Conservation (phyloP, 2,329 filamentous ascomycete genomes). For the Pestalotiopsis sp. region DNA sequence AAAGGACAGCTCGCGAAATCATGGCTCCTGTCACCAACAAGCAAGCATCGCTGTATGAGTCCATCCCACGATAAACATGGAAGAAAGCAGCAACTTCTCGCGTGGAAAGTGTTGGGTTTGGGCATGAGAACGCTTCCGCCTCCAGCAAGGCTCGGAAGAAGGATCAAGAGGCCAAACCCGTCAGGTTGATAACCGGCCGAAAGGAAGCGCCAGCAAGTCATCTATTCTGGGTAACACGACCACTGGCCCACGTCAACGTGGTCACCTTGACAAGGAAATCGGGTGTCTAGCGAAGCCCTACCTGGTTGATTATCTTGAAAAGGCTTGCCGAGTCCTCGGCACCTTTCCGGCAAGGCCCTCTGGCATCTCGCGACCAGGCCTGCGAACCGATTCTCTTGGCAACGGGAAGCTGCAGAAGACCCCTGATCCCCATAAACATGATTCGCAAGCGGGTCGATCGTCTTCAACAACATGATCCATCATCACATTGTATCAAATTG, state of each 20-base stretch:
- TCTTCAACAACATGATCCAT: background rate
- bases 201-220: background rate
- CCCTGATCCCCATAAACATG: background rate
- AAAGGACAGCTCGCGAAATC: background rate
- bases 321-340: background rate
- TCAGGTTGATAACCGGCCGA: background rate
- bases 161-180: background rate
- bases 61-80: background rate
- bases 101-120: background rate
- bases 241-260: background rate
- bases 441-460: background rate
- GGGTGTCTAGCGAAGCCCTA: background rate
- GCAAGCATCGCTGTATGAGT: background rate
- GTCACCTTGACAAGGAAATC: background rate
- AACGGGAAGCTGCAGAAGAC: background rate
- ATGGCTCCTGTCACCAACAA: background rate
- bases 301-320: background rate
- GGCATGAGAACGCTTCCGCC: background rate
- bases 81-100: background rate
- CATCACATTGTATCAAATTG: background rate
- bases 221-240: background rate
- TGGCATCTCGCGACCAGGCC: background rate
- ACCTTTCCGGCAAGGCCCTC: background rate
- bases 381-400: background rate
- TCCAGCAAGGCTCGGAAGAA: background rate